phyloP scores from a whole-genome alignment of 2,329 filamentous ascomycete species.

The Myriosclerotinia scirpicola region DNA sequence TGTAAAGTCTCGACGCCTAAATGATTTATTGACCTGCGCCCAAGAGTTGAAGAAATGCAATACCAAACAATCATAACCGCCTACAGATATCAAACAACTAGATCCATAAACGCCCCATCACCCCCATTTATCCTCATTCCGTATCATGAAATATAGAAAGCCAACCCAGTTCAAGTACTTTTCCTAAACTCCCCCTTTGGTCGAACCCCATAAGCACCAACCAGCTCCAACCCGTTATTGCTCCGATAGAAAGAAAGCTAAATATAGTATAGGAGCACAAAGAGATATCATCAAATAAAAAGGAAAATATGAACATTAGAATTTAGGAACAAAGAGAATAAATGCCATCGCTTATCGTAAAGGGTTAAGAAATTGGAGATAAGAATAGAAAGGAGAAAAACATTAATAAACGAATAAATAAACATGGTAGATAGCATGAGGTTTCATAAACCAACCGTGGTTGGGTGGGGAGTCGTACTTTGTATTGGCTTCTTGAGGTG shows the following conservation, averaged over 20 bases:
- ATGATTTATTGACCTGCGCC: too few species aligned
- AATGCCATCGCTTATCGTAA: not conserved
- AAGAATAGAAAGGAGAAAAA: not conserved
- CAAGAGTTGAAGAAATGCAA: not conserved
- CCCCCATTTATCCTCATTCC: not conserved
- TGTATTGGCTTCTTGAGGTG: not conserved
- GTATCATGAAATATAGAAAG: not conserved
- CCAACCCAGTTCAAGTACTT: not conserved
- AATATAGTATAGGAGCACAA: conserved; percentile 3
- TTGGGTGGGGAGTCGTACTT: not conserved
- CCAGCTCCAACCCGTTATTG: too few species aligned
- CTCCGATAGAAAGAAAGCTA: not conserved
- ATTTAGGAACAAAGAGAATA: not conserved
- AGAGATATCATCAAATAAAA: not conserved
- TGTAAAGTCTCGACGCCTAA: not conserved
- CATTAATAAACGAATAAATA: not conserved
- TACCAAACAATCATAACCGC: not conserved
- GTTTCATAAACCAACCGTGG: not conserved
- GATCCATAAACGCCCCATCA: not conserved
- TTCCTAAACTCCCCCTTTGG: not conserved
- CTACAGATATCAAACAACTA: not conserved
- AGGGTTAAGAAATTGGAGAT: not conserved
- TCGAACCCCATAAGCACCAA: not conserved
- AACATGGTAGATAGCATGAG: not conserved
- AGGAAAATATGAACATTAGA: not conserved